A percentile compares a stretch with the other conserved stretches of the same genome.
Conservation (phyloP, 805 yeast genomes). For the Jamesozyma spencerorum region DNA sequence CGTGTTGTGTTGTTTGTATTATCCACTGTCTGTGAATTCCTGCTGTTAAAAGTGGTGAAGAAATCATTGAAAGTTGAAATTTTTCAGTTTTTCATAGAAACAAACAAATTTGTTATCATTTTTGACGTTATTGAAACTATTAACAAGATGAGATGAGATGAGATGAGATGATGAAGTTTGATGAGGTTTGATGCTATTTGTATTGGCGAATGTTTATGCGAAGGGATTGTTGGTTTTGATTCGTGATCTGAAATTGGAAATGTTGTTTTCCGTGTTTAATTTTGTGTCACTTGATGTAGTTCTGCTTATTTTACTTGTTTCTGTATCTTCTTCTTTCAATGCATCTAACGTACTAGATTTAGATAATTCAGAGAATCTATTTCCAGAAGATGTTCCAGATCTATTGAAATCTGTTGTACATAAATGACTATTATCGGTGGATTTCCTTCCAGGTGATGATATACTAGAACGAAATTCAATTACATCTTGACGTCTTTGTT, state of each 20-base stretch:
- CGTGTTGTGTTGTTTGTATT: no score
- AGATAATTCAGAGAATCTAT: no score
- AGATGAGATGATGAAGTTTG: no score
- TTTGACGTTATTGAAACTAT: no score
- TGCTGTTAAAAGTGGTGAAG: no score
- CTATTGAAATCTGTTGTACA: not conserved
- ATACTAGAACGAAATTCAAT: slow-evolving; percentile 27
- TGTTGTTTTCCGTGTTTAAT: not conserved
- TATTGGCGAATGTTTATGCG: not conserved
- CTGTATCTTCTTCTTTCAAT: slow-evolving; percentile 23
- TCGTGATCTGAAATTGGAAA: slow-evolving; percentile 2
- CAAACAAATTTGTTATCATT: no score
- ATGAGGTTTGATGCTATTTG: not conserved
- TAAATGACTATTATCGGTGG: slow-evolving; percentile 28
- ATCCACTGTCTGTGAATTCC: no score
- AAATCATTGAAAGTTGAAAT: no score
- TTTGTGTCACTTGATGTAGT: not conserved
- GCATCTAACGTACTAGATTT: slow-evolving; percentile 10
- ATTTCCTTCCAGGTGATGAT: slow-evolving; percentile 28
- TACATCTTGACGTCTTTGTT: slow-evolving; percentile 21
- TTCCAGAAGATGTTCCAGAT: no score
- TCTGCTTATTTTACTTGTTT: not conserved
- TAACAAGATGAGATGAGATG: no score
- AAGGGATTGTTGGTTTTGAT: slow-evolving; percentile 4
- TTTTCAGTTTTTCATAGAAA: no score